Base-by-base conservation (phyloP, 148 eudicot genomes). In the Selenicereus undatus region DNA sequence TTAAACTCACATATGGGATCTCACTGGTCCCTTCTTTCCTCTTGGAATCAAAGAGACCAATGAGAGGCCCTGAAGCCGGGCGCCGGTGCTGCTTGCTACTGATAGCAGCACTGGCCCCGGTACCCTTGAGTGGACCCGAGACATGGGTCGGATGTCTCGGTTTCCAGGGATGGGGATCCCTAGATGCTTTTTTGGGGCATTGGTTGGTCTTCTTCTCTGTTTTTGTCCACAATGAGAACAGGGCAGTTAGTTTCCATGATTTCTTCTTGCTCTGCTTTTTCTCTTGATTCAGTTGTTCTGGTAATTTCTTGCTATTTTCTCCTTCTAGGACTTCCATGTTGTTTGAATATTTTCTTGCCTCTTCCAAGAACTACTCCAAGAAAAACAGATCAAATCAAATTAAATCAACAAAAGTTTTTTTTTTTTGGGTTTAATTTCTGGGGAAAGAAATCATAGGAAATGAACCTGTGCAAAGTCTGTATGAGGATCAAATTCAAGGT, bases 1-100 rank as follows among this genome's bases (percentile, higher is more conserved):
- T 79, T 24, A 84, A 80, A 48, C 80, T 84, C 78, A 84, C 83
- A 76, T 84, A 84, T 32, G 80, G 77, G 21, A 80, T 51, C 39
- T 27, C 69, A 56, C 39, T 52, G 12, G 75, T 26, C 32, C 64
- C 76, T 27, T 66, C 80, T 50, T 56, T 48, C 52, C 62, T 62
- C 80, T 76, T 71, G 2, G 45, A 64, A 51, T 80, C 73, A 71
- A 84, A 80, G 4, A 84, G 43, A 50, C 65, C 66, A 2, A 52
- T 45, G 2, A 83, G 80, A 13, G 86, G 83, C 68, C 86, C 86
- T 1, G 86, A 84, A 5, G 27, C 76, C 14, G 45, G 29, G 45
- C 56, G 71, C 27, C 76, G 76, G 80, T 70, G 58, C 71, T 70
- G 39, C 14, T 76, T 27, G 12, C 45, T 58, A 29, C 73, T 72